Base-by-base conservation (phyloP, 495 filamentous ascomycete genomes). In the Podospora didyma region DNA sequence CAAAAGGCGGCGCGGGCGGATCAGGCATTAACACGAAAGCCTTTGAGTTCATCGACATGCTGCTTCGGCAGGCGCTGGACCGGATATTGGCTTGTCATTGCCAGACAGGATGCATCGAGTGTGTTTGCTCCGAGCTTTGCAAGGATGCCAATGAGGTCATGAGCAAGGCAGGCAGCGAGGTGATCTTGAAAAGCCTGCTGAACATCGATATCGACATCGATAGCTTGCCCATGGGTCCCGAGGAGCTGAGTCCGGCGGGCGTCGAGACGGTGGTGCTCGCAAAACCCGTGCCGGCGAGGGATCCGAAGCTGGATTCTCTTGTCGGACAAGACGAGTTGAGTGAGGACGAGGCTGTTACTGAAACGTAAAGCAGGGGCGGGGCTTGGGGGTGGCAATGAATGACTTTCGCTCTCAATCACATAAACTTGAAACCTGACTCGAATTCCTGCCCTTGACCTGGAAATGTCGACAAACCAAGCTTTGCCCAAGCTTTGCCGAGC, bases 61-160 rank as follows among this genome's bases (percentile, higher is more conserved):
- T 97, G 39, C 79, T 97, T 10, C 72, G 75, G 31, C 87, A 90
- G 57, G 93, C 93, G 6, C 79, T 93, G n/a, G 78, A 85, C 54
- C 79, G 93, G 21, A 85, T 97, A 5, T 83, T 85, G 68, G 70
- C 61, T 20, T 86, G 83, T 57, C 77, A 74, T 16, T 98, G 94
- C 65, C 69, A 80, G 46, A 80, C 83, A 58, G 94, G 94, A 0
- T 97, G 94, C 73, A 69, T 92, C 17, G 94, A 96, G 71, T 97
- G 82, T 51, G 90, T 93, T 17, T 90, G 87, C 60, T 86, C 85
- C 51, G 91, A 96, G 70, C 74, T 87, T 49, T 97, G 94, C 69
- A 88, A 87, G 65, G 88, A 97, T 73, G 84, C 82, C 59, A 96
- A 96, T 66, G 81, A 88, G 63, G 92, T 97, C 1, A 91, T 96